A percentile compares a stretch with the other conserved stretches of the same genome.
Conservation (phyloP, 169 alveolate genomes). For the Blepharisma undulans region DNA sequence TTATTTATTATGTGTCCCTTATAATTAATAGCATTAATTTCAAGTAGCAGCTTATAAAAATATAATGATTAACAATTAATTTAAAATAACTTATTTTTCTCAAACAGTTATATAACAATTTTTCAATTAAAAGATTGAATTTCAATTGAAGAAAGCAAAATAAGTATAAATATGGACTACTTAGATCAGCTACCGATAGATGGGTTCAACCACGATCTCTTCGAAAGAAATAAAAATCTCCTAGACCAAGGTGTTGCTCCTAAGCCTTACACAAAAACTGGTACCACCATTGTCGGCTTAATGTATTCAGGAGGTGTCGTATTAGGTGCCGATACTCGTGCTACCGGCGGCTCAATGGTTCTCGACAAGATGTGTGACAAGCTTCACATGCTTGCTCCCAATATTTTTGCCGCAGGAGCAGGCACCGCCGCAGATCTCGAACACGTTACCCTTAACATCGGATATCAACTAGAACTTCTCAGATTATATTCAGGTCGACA, state of each 20-base stretch:
- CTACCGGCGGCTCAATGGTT: constrained; percentile 97
- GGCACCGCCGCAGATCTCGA: constrained; percentile 99
- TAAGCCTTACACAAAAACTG: constrained; percentile 79
- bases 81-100: too few species aligned
- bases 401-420: constrained; percentile 98
- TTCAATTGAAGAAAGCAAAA: too few species aligned
- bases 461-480: constrained; percentile 90
- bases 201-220: not conserved
- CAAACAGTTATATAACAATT: too few species aligned
- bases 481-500: constrained; percentile 91
- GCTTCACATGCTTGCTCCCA: constrained; percentile 94
- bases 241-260: not conserved
- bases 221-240: not conserved
- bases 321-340: constrained; percentile 99
- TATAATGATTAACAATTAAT: too few species aligned
- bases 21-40: too few species aligned
- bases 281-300: constrained; percentile 98
- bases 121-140: too few species aligned
- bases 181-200: not conserved
- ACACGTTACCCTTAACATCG: constrained; percentile 92
- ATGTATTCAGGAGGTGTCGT: constrained; percentile 94
- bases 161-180: constrained; percentile 35
- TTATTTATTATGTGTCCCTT: too few species aligned
- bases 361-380: constrained; percentile 96
- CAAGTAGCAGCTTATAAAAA: too few species aligned